These are phyloP conservation scores for Asclepias syriaca DNA, from an alignment of 257 asterid species.

Conservation along the genomic window DNA sequence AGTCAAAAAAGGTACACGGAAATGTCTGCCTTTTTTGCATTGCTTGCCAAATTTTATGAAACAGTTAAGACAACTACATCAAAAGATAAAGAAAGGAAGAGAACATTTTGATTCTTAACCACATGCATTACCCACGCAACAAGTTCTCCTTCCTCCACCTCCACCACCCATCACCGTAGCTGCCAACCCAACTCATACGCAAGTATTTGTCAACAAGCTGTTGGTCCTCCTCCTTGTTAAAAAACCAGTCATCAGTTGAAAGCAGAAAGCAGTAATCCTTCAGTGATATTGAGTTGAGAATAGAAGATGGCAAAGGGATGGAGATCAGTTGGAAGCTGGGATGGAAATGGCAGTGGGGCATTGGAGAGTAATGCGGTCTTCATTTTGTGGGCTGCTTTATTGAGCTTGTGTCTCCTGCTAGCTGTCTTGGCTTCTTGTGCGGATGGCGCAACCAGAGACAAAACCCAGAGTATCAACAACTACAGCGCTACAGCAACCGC, in stretches of 20 bases:
- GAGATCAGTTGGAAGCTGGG: constrained; percentile 20
- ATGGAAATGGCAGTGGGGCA: constrained; percentile 15
- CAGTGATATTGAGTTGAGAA: neutral
- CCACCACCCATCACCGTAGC: neutral
- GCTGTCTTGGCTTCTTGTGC: constrained; percentile 30
- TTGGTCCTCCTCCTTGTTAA: neutral
- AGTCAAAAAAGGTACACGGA: neutral
- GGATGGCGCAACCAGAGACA: constrained; percentile 27
- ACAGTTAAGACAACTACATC: constrained; percentile 2
- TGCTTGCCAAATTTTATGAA: constrained; percentile 3
- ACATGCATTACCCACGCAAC: neutral
- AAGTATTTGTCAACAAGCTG: neutral
- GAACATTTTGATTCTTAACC: neutral
- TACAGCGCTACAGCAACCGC: constrained; percentile 8
- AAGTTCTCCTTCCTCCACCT: neutral
- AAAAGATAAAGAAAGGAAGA: neutral
- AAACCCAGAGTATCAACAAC: constrained; percentile 11
- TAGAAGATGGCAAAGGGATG: constrained; percentile 24
- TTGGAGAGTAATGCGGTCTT: constrained; percentile 13
- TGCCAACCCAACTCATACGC: neutral
- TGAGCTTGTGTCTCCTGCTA: constrained; percentile 23
- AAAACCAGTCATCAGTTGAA: neutral
- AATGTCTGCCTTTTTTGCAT: neutral
- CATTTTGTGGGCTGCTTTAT: constrained; percentile 24
- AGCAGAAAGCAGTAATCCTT: too few relatives aligned